Conservation (phyloP, 169 alveolate genomes). For the Cryptosporidium ryanae region DNA sequence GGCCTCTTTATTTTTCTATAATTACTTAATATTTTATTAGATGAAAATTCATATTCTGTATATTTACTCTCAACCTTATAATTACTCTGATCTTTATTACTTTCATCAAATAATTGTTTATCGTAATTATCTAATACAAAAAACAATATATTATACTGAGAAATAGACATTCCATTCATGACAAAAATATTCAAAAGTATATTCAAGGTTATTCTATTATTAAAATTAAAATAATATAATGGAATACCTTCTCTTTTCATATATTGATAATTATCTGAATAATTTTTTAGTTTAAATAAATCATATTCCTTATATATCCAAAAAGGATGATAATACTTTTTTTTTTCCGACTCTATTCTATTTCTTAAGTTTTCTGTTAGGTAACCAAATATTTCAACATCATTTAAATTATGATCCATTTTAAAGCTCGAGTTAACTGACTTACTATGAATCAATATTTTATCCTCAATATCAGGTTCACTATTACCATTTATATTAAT, state of each 20-base stretch:
- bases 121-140: constrained; percentile 11
- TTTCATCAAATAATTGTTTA: constrained; percentile 6
- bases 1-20: not conserved
- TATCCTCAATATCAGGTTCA: not conserved
- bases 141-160: constrained; percentile 18
- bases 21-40: too few relatives aligned
- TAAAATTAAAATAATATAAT: constrained; percentile 7
- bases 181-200: constrained; percentile 36
- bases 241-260: not conserved
- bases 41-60: not conserved
- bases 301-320: constrained; percentile 52
- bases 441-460: too few relatives aligned
- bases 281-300: not conserved
- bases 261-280: not conserved
- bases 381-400: not conserved
- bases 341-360: constrained; percentile 27
- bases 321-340: not conserved
- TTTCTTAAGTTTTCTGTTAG: constrained; percentile 17
- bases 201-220: constrained; percentile 27
- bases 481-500: constrained; percentile 10
- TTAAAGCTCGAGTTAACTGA: not conserved
- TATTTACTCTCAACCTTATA: not conserved
- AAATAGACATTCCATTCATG: constrained; percentile 40
- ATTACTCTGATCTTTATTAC: not conserved
- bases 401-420: not conserved